A percentile compares a stretch with the other conserved stretches of the same genome.
Conservation (phyloP, 768 basidiomycete genomes). For the Tricholoma sp. region DNA sequence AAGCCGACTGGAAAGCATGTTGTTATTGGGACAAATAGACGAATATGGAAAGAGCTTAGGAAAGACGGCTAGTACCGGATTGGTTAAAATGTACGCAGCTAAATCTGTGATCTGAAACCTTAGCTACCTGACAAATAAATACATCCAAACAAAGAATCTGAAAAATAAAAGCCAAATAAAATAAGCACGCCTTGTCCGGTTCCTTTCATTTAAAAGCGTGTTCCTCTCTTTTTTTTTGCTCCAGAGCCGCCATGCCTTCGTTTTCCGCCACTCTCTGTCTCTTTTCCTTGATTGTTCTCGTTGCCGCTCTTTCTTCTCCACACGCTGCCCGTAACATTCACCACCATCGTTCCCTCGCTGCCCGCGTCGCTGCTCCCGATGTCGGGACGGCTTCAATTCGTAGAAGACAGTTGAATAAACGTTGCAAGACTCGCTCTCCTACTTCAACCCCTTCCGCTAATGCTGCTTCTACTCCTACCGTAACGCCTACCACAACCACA, state of each 20-base stretch:
- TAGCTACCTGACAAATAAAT: too few species aligned
- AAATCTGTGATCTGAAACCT: slow-evolving; percentile 23
- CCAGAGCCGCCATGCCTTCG: slow-evolving; percentile 13
- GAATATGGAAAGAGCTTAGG: slow-evolving; percentile 77
- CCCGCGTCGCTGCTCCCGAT: slow-evolving; percentile 13
- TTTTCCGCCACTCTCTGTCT: slow-evolving; percentile 13
- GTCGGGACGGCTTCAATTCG: not conserved
- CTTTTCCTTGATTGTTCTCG: slow-evolving; percentile 29
- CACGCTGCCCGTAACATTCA: slow-evolving; percentile 31
- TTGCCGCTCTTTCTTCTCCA: slow-evolving; percentile 34
- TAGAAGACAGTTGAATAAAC: too few species aligned
- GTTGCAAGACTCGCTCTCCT: not conserved
- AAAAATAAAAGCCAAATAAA: slow-evolving; percentile 11
- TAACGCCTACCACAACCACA: too few species aligned
- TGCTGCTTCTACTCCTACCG: slow-evolving; percentile 11
- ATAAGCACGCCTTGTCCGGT: too few species aligned
- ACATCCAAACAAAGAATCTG: not conserved
- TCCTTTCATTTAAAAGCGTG: not conserved
- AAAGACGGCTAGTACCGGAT: slow-evolving; percentile 50
- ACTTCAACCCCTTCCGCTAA: slow-evolving; percentile 6
- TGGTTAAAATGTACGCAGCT: slow-evolving; percentile 86
- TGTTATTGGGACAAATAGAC: slow-evolving; percentile 85
- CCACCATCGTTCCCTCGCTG: slow-evolving; percentile 38
- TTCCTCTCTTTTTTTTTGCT: not conserved
- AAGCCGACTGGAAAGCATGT: slow-evolving; percentile 80